Percentiles rank a stretch among this genome's conserved stretches.
Evolutionary conservation across 2,329 filamentous ascomycete species (phyloP).

Genomic region (Aspergillus sp.): DNA sequence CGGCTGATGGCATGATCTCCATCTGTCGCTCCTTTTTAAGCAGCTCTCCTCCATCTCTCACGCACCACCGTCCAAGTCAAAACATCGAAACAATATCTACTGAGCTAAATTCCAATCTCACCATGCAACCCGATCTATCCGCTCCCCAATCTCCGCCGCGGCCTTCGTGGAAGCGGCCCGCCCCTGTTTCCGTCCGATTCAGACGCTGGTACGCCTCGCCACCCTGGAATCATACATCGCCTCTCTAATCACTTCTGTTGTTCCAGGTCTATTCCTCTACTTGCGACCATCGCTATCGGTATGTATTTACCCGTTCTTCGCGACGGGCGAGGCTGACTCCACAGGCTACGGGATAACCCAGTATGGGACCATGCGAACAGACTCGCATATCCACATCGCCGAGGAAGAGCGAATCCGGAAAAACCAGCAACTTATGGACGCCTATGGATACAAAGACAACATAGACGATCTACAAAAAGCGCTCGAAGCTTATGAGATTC

Average conservation of each 20-base stretch:
- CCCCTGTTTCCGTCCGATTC: constrained; percentile 1
- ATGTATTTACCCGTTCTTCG: constrained; percentile 2
- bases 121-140: constrained; percentile 8
- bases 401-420: constrained; percentile 35
- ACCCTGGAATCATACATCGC: background rate
- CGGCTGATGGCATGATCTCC: background rate
- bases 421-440: constrained; percentile 45
- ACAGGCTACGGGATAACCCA: constrained; percentile 21
- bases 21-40: background rate
- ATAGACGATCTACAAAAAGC: constrained; percentile 47
- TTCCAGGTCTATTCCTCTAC: constrained; percentile 16
- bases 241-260: background rate
- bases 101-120: constrained; percentile 1
- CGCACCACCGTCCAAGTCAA: background rate
- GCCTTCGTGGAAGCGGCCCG: constrained; percentile 14
- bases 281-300: constrained; percentile 19
- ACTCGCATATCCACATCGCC: background rate
- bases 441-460: constrained; percentile 47
- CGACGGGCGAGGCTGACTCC: background rate
- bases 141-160: constrained; percentile 8
- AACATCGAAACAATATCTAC: background rate
- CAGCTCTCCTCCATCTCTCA: background rate
- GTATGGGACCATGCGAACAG: constrained; percentile 1
- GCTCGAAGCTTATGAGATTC: constrained; percentile 44
- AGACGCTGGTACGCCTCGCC: constrained; percentile 8